phyloP scores from a whole-genome alignment of 768 basidiomycete species.

The Ramaria sp. region DNA sequence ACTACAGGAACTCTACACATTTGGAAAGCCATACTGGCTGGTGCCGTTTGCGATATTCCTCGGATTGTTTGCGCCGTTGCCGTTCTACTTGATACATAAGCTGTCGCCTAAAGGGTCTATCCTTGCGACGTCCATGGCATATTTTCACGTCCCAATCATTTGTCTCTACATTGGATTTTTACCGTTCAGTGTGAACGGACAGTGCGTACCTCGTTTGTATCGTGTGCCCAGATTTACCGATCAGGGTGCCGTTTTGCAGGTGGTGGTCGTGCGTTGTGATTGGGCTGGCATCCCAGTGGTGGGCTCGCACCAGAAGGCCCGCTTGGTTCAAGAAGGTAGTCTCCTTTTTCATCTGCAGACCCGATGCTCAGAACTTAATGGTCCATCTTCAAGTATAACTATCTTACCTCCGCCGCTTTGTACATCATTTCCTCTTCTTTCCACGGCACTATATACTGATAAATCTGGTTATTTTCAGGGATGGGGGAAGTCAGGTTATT shows the following conservation, averaged over 20 bases:
- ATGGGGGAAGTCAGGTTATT: conserved; percentile 38
- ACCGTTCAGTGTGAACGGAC: conserved; percentile 43
- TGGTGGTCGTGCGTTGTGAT: conserved; percentile 40
- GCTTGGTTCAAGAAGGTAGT: conserved; percentile 37
- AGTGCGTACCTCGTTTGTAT: conserved; percentile 17
- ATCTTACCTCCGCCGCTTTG: conserved; percentile 36
- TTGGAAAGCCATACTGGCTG: conserved; percentile 35
- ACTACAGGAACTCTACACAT: conserved; percentile 33
- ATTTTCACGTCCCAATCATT: conserved; percentile 38
- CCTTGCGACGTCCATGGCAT: conserved; percentile 26
- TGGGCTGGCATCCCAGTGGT: conserved; percentile 38
- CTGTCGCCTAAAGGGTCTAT: conserved; percentile 23
- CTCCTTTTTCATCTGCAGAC: not conserved
- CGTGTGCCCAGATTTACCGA: not conserved
- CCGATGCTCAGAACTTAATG: not conserved
- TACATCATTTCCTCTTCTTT: not conserved
- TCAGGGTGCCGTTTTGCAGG: conserved; percentile 14
- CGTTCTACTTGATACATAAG: conserved; percentile 37
- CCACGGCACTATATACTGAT: not conserved
- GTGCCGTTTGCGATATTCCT: conserved; percentile 41
- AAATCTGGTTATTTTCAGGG: conserved; percentile 11
- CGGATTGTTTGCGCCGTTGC: conserved; percentile 38
- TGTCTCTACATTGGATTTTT: conserved; percentile 23
- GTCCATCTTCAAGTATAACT: conserved; percentile 26
- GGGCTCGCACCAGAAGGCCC: conserved; percentile 32